phyloP scores from a whole-genome alignment of 495 filamentous ascomycete genomes.

The Cenococcum geophilum region DNA sequence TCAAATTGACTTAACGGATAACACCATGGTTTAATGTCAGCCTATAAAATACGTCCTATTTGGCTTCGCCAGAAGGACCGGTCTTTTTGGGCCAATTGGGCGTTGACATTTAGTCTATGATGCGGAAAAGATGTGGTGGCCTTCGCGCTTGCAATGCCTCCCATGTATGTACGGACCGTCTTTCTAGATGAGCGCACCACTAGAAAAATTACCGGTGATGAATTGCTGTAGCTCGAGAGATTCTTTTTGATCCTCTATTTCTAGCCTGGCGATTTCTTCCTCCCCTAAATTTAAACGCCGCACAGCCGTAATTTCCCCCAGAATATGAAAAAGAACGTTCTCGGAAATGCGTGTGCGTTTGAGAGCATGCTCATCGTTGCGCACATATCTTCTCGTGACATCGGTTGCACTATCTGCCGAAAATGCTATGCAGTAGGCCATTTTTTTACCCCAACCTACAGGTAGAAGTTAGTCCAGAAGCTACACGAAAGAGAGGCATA shows the following conservation, averaged over 20 bases:
- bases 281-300: constrained; percentile 69
- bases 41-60: no score
- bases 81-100: no score
- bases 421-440: constrained; percentile 93
- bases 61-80: no score
- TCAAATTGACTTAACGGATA: no score
- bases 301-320: constrained; percentile 75
- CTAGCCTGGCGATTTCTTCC: constrained; percentile 64
- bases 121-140: no score
- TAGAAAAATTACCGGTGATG: constrained; percentile 44
- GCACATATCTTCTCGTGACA: constrained; percentile 89
- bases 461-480: not conserved
- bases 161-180: no score
- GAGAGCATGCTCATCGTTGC: constrained; percentile 63
- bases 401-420: constrained; percentile 88
- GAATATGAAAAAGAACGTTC: constrained; percentile 76
- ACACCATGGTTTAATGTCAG: no score
- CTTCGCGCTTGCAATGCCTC: no score
- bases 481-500: not conserved
- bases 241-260: constrained; percentile 80
- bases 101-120: no score
- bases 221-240: constrained; percentile 73
- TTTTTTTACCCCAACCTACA: constrained; percentile 75
- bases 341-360: constrained; percentile 70
- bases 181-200: no score